Base-by-base conservation (phyloP, 208 protist genomes). In the Herpetomonas samuelpessoai region DNA sequence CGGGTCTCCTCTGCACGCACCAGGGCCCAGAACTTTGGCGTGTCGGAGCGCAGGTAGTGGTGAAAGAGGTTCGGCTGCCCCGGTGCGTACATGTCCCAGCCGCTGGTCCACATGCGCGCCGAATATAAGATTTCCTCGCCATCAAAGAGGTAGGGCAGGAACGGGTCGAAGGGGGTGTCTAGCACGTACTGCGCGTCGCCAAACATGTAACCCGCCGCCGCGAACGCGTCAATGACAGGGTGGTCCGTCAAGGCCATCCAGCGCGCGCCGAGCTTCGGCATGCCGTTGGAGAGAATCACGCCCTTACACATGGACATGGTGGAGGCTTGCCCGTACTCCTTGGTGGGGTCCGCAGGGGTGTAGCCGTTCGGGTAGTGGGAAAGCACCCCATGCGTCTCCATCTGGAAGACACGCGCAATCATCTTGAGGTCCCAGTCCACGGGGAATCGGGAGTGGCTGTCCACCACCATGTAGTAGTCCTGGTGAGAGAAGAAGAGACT, bases 71-170 rank as follows among this genome's bases (percentile, higher is more conserved):
- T 79, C 18, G 85, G 24, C 56, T 81, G 55, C 9, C 45, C 71
- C 0, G 93, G 93, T 10, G 62, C 71, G 71, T 93, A 97, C 35
- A 92, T 82, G 64, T 96, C 84, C 68, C 79, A 97, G 3, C 93
- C 93, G 48, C 51, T 55, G 16, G 93, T 97, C 80, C 81, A 97
- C 41, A 96, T 35, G 6, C 93, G 83, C 39, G 67, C 80, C 0
- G 86, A 81, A 76, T 94, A 94, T 39, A 91, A 54, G 24, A 88
- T 89, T 64, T 97, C 92, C 65, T 98, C 95, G 4, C 95, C 95
- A 53, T 97, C 93, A 70, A 98, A 98, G 10, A 98, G 51, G 68
- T 94, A 95, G 9, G 79, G 80, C 45, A 98, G 76, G 62, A 95
- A 86, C 9, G 95, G 93, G 68, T 97, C 95, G 70, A 97, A 97